Conservation (phyloP, 192 early-diverging fungal species). For the Coemansia sp. region DNA sequence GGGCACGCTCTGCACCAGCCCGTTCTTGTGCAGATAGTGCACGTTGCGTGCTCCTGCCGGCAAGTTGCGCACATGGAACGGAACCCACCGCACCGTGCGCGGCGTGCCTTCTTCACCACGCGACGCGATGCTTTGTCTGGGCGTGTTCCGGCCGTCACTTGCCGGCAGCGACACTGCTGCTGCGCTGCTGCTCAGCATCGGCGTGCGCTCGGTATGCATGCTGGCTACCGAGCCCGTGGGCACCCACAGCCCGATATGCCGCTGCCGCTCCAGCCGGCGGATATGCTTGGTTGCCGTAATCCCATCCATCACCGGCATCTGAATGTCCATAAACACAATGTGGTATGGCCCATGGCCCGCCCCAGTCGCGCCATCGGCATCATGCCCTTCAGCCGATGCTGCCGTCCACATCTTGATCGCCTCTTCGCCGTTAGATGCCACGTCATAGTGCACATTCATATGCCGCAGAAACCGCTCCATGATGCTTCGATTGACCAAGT, state of each 20-base stretch:
- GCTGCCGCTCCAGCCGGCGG: slow-evolving; percentile 61
- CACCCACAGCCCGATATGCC: slow-evolving; percentile 47
- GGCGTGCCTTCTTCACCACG: background rate
- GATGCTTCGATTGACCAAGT: slow-evolving; percentile 70
- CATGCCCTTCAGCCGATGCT: slow-evolving; percentile 26
- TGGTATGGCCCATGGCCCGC: slow-evolving; percentile 50
- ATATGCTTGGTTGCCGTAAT: slow-evolving; percentile 82
- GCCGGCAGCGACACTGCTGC: background rate
- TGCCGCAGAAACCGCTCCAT: slow-evolving; percentile 70
- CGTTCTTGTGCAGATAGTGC: slow-evolving; percentile 9
- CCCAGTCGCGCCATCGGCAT: background rate
- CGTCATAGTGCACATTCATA: slow-evolving; percentile 68
- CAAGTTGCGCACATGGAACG: slow-evolving; percentile 8
- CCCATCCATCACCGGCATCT: slow-evolving; percentile 89
- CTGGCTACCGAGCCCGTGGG: slow-evolving; percentile 63
- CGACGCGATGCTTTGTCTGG: background rate
- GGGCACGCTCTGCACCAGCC: slow-evolving; percentile 11
- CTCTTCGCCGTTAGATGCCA: slow-evolving; percentile 76
- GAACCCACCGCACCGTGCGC: slow-evolving; percentile 16
- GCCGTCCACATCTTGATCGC: slow-evolving; percentile 76
- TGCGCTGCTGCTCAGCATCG: slow-evolving; percentile 5
- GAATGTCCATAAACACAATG: slow-evolving; percentile 83
- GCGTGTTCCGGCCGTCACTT: background rate
- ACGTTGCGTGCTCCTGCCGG: slow-evolving; percentile 8
- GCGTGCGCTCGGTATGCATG: slow-evolving; percentile 74